Evolutionary conservation across 495 filamentous ascomycete species (phyloP).

Genomic region (Lentithecium fluviatile): DNA sequence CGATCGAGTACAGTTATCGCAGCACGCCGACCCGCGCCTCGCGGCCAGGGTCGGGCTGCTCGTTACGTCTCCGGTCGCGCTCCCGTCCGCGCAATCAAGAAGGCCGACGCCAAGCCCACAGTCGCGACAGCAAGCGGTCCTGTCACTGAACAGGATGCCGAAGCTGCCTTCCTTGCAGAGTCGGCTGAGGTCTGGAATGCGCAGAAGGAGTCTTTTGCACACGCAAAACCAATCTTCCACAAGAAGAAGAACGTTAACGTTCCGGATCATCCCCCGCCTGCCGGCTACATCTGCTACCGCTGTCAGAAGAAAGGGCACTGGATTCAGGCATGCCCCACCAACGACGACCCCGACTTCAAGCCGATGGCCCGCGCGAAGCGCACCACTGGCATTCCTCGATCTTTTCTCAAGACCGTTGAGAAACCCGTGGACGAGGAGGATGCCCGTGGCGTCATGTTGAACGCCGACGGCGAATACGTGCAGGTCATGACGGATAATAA

Average conservation of each 20-base stretch:
- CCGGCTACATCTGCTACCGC: slow-evolving; percentile 95
- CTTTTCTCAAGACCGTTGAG: slow-evolving; percentile 88
- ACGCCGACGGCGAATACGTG: slow-evolving; percentile 95
- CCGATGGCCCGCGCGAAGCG: slow-evolving; percentile 86
- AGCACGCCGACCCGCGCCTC: slow-evolving; percentile 75
- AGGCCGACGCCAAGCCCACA: slow-evolving; percentile 65
- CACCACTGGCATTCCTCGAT: slow-evolving; percentile 92
- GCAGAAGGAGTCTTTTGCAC: slow-evolving; percentile 87
- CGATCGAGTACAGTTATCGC: slow-evolving; percentile 92
- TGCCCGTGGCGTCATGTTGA: slow-evolving; percentile 86
- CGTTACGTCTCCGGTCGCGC: slow-evolving; percentile 97
- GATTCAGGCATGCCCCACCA: slow-evolving; percentile 96
- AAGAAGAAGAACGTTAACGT: slow-evolving; percentile 65
- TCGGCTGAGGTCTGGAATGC: slow-evolving; percentile 83
- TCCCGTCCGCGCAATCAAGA: slow-evolving; percentile 79
- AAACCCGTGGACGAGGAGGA: slow-evolving; percentile 75
- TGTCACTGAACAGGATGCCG: slow-evolving; percentile 85
- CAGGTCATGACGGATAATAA: slow-evolving; percentile 91
- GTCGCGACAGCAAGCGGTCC: slow-evolving; percentile 57
- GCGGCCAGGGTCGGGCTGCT: slow-evolving; percentile 83
- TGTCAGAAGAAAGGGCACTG: slow-evolving; percentile 98
- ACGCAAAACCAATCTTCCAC: slow-evolving; percentile 64
- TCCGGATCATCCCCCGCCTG: slow-evolving; percentile 85
- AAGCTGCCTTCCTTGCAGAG: slow-evolving; percentile 82
- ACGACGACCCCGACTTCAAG: slow-evolving; percentile 94